These are phyloP conservation scores for Trypanosoma rangeli DNA, from an alignment of 208 protist species.

Conservation along the genomic window DNA sequence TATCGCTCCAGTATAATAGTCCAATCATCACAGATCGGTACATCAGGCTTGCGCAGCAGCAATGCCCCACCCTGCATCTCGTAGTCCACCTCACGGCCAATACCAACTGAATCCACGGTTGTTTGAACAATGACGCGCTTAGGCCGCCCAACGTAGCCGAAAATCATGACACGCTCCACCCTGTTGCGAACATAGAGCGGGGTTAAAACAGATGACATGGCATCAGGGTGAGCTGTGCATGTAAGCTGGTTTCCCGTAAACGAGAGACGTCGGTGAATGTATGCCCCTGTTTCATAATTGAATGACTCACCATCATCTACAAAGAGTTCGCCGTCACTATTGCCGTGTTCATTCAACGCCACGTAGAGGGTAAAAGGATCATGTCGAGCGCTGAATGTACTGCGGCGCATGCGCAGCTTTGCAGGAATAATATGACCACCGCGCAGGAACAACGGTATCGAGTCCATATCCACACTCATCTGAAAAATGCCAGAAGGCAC, in stretches of 20 bases:
- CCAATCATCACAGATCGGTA: slow-evolving; percentile 60
- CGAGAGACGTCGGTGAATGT: slow-evolving; percentile 48
- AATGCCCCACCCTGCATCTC: slow-evolving; percentile 52
- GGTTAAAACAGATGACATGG: neutral
- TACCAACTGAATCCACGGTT: neutral
- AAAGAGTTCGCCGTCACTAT: slow-evolving; percentile 72
- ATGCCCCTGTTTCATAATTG: slow-evolving; percentile 59
- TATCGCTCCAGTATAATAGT: slow-evolving; percentile 43
- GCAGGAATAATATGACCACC: slow-evolving; percentile 93
- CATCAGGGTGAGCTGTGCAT: slow-evolving; percentile 20
- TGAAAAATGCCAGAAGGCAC: slow-evolving; percentile 16
- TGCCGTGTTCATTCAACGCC: slow-evolving; percentile 70
- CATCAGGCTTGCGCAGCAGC: slow-evolving; percentile 58
- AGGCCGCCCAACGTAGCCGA: slow-evolving; percentile 51
- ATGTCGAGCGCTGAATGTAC: slow-evolving; percentile 61
- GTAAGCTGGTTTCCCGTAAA: slow-evolving; percentile 44
- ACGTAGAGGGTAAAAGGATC: slow-evolving; percentile 95
- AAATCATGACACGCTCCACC: slow-evolving; percentile 74
- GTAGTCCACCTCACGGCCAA: slow-evolving; percentile 46
- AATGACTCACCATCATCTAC: slow-evolving; percentile 76
- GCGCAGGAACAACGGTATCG: slow-evolving; percentile 93
- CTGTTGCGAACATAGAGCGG: slow-evolving; percentile 31
- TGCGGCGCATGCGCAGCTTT: slow-evolving; percentile 90
- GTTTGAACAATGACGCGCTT: slow-evolving; percentile 24
- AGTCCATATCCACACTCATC: slow-evolving; percentile 71